Evolutionary conservation across 768 basidiomycete species (phyloP).

Genomic region (Austroboletus festivus): DNA sequence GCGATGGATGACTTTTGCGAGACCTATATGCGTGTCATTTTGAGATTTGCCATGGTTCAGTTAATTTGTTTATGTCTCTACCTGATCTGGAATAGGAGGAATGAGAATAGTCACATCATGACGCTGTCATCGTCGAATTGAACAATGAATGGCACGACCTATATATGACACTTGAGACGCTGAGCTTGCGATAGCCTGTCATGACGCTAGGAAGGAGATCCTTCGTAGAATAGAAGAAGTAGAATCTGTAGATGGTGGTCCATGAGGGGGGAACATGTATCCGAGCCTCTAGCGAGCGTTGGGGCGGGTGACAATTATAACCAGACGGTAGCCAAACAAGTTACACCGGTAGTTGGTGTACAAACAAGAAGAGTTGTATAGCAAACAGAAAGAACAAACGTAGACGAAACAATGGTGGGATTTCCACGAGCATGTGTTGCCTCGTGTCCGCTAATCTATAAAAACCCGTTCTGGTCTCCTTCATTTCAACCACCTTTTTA

Average conservation of each 20-base stretch:
- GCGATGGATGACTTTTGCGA: constrained; percentile 61
- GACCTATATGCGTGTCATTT: constrained; percentile 63
- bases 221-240: constrained; percentile 34
- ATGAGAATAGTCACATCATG: constrained; percentile 65
- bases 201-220: constrained; percentile 51
- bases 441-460: constrained; percentile 58
- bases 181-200: constrained; percentile 58
- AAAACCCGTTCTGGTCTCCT: constrained; percentile 35
- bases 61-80: constrained; percentile 41
- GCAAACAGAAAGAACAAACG: constrained; percentile 3
- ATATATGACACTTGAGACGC: constrained; percentile 50
- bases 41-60: constrained; percentile 48
- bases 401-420: constrained; percentile 2
- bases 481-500: constrained; percentile 24
- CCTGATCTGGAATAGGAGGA: constrained; percentile 71
- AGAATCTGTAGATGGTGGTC: background rate
- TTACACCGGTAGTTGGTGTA: background rate
- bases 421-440: no score
- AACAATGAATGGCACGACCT: constrained; percentile 76
- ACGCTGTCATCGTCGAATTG: constrained; percentile 63
- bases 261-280: no score
- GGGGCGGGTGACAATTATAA: no score
- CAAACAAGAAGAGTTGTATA: constrained; percentile 1
- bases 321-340: no score
- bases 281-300: no score